Base-by-base conservation (phyloP, 257 asterid genomes). In the Craterostigma plantagineum region DNA sequence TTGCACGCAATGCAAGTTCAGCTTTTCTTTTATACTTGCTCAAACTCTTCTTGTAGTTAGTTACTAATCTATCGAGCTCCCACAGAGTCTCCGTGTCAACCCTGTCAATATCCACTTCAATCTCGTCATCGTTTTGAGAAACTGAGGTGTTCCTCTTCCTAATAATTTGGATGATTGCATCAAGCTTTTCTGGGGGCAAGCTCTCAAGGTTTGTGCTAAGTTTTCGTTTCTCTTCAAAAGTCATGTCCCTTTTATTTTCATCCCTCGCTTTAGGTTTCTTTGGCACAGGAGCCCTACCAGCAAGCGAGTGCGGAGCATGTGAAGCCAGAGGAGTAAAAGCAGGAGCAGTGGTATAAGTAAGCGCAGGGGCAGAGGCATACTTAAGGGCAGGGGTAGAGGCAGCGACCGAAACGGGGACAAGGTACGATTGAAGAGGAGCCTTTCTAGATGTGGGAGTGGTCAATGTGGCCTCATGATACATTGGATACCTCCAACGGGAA, bases 181-280 rank as follows among this genome's bases (percentile, higher is more conserved):
- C 83, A 33, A 77, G 79, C 68, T 77, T 77, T 53, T 77, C 91
- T 0, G 65, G 34, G 46, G 91, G 91, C 42, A 77, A 63, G 56
- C 65, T 60, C 50, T 73, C 77, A 43, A 77, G 83, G 53, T 77
- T 62, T 41, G 70, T 54, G 60, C 83, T 73, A 33, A 77, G 91
- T 45, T 60, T 77, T 63, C 69, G 83, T 60, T 77, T 77, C 71
- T 77, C 91, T 11, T 77, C 83, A 33, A 54, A 57, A 33, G 91
- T 69, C 91, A 77, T 77, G 55, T 73, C 91, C 61, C 87, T 61
- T 55, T 76, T 76, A 43, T 76, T 51, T 10, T 53, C 71, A 64
- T 76, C 87, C 66, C 62, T 77, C 7, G 91, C 91, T 62, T 77
- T 77, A 6, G 91, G 91, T 57, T 73, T 77, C 73, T 67, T 73